A percentile compares a stretch with the other conserved stretches of the same genome.
Conservation (phyloP, 164 flowering plant species). For the Nymphaea thermarum region DNA sequence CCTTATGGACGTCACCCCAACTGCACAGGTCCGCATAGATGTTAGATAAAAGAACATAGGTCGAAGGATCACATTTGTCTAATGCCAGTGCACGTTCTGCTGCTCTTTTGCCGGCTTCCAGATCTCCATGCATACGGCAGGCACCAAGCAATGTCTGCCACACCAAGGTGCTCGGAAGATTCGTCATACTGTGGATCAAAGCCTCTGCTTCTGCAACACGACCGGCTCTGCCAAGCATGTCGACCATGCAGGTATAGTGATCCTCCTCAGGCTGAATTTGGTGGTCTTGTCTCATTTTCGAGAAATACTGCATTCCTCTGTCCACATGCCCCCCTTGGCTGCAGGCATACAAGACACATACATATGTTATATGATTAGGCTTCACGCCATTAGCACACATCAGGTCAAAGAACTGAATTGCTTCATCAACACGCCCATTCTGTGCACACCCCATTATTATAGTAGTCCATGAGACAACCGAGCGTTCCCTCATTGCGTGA, state of each 20-base stretch:
- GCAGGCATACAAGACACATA: conserved; percentile 73
- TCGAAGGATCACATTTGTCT: conserved; percentile 44
- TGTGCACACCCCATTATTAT: conserved; percentile 74
- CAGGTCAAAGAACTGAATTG: conserved; percentile 39
- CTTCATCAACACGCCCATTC: conserved; percentile 45
- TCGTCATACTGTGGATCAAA: conserved; percentile 45
- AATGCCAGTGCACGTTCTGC: conserved; percentile 38
- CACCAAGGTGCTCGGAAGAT: conserved; percentile 38
- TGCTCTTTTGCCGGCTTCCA: conserved; percentile 47
- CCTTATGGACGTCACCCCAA: conserved; percentile 38
- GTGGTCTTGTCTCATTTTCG: conserved; percentile 32
- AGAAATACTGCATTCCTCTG: conserved; percentile 49
- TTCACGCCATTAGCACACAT: conserved; percentile 31
- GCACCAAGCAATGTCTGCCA: conserved; percentile 79
- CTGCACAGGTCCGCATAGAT: conserved; percentile 40
- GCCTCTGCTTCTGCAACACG: conserved; percentile 49
- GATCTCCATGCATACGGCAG: conserved; percentile 47
- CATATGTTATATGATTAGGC: conserved; percentile 62
- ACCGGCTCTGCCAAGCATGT: conserved; percentile 59
- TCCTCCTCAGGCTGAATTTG: conserved; percentile 61
- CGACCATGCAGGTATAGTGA: conserved; percentile 72
- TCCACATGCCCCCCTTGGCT: conserved; percentile 54
- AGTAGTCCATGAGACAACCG: conserved; percentile 68
- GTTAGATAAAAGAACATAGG: conserved; percentile 55
- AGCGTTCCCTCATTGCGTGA: conserved; percentile 24